Conservation (phyloP, 2,329 filamentous ascomycete species). For the Sporothrix pseudoabietina region DNA sequence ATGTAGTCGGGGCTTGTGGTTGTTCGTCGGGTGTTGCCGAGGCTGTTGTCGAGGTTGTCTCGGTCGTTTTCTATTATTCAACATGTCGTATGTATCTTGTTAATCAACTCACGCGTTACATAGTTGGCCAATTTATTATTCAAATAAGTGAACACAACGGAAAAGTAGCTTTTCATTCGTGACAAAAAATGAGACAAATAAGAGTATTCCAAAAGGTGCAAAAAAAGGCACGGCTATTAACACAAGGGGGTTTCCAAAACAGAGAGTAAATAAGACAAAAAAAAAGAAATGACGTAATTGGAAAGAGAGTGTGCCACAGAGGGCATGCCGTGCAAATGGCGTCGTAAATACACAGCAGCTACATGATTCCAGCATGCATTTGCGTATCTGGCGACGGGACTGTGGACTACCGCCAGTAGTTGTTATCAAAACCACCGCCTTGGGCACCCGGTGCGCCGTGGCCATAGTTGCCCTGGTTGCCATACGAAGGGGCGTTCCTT, state of each 20-base stretch:
- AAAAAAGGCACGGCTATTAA: slow-evolving; percentile 2
- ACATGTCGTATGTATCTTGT: slow-evolving; percentile 10
- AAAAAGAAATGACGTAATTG: neutral
- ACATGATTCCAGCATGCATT: slow-evolving; percentile 25
- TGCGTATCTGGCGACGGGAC: neutral
- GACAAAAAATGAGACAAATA: neutral
- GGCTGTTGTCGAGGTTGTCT: neutral
- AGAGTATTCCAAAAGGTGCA: neutral
- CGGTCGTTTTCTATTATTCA: neutral
- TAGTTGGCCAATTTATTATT: neutral
- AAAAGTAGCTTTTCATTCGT: neutral
- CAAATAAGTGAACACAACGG: neutral
- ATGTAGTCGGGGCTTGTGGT: neutral
- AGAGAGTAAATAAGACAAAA: neutral
- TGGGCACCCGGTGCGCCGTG: slow-evolving; percentile 10
- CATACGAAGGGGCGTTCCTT: slow-evolving; percentile 21
- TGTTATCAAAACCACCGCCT: slow-evolving; percentile 23
- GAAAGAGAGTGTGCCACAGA: neutral
- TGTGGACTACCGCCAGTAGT: slow-evolving; percentile 26
- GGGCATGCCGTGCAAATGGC: neutral
- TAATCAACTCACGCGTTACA: neutral
- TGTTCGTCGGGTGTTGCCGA: neutral
- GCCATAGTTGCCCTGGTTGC: neutral
- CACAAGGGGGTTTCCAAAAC: neutral
- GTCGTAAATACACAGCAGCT: slow-evolving; percentile 8